Evolutionary conservation across 352 stramenopile genomes (phyloP).

Genomic region (Phytophthora aleatoria): DNA sequence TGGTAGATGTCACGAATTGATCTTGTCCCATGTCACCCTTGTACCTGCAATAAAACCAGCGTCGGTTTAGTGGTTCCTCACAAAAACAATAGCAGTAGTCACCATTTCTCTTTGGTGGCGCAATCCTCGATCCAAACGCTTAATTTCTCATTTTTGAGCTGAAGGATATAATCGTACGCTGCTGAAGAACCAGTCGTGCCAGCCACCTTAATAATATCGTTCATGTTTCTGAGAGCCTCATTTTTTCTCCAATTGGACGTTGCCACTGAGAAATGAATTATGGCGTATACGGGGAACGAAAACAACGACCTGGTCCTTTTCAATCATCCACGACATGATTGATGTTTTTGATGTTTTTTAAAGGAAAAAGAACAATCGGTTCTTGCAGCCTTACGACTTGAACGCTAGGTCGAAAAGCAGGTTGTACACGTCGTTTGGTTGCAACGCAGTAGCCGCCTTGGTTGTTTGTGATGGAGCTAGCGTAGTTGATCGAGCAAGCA

Average conservation of each 20-base stretch:
- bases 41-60: too few species aligned
- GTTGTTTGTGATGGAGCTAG: background rate
- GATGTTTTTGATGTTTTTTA: background rate
- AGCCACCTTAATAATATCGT: background rate
- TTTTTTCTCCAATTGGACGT: background rate
- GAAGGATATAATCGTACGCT: background rate
- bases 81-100: too few species aligned
- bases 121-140: background rate
- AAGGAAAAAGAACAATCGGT: background rate
- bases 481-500: conserved; percentile 8
- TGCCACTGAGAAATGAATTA: too few species aligned
- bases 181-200: background rate
- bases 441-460: background rate
- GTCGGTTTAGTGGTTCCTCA: too few species aligned
- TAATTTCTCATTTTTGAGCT: background rate
- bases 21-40: too few species aligned
- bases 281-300: too few species aligned
- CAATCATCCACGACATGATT: background rate
- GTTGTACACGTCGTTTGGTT: conserved; percentile 21
- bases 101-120: background rate
- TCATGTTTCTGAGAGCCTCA: background rate
- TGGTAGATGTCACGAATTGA: too few species aligned
- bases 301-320: background rate
- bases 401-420: conserved; percentile 23
- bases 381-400: background rate